Base-by-base conservation (phyloP, 139 green algal genomes). In the Chlamydomonas incerta region DNA sequence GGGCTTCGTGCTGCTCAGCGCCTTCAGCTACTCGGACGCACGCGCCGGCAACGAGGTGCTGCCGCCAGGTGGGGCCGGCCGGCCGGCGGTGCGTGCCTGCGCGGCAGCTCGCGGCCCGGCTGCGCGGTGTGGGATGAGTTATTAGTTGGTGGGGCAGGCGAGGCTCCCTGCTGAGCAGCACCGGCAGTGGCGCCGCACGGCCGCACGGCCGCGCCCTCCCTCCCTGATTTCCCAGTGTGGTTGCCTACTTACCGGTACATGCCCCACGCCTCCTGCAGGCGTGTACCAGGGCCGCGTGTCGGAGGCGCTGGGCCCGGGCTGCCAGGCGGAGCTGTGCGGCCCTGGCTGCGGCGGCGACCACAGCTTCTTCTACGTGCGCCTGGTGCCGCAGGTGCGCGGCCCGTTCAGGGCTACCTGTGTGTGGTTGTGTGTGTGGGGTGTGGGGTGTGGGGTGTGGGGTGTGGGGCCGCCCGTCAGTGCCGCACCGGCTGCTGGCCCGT, bases 251-350 rank as follows among this genome's bases (percentile, higher is more conserved):
- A 11, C 52, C 52, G 52, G 13, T 11, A 15, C 13, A 23, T 58
- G 15, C n/a, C n/a, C n/a, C n/a, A n/a, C n/a, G n/a, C 33, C 10
- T 21, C 67, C 11, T 2, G 18, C 79, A 85, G 79, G 79, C 28
- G 15, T 85, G 33, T 85, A 85, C 79, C 21, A 20, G 31, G 79
- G 79, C 66, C 41, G 79, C 10, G 79, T 85, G 47, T 58, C 66
- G 23, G 66, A 85, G 79, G 2, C 29, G 5, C 79, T 85, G 46
- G 79, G 79, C 23, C 18, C 58, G 47, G 65, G 47, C 47, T 85
- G 79, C 79, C 79, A 69, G 65, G 58, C 28, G 2, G 77, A 74
- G 55, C 24, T 74, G 29, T 74, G 77, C 63, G 77, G 73, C 29
- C 41, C 41, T 8, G 6, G 41, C 41, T 31, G 9, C 28, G 35